Conservation (phyloP, 2,329 filamentous ascomycete species). For the Nemania serpens region DNA sequence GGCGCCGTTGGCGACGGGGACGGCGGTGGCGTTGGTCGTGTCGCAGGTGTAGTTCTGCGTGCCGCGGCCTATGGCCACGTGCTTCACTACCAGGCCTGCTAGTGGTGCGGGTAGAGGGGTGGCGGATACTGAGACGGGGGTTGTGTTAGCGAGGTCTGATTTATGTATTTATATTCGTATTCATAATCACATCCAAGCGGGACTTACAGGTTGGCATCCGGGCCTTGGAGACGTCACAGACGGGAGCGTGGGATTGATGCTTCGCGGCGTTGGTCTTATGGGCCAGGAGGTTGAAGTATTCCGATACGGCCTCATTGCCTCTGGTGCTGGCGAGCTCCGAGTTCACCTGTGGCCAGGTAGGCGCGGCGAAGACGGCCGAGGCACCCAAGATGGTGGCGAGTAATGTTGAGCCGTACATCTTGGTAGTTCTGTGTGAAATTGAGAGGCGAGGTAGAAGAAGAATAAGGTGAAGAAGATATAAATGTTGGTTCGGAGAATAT, state of each 20-base stretch:
- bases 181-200: background rate
- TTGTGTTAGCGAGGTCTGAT: conserved; percentile 37
- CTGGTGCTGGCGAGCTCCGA: conserved; percentile 46
- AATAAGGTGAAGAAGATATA: conserved; percentile 6
- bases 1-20: conserved; percentile 72
- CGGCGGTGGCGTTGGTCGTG: conserved; percentile 59
- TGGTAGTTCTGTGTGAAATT: conserved; percentile 26
- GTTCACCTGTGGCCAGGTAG: conserved; percentile 52
- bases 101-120: conserved; percentile 64
- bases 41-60: conserved; percentile 94
- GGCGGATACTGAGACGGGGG: conserved; percentile 48
- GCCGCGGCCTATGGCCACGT: conserved; percentile 85
- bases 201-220: conserved; percentile 54
- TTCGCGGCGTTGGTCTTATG: conserved; percentile 57
- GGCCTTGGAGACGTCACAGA: conserved; percentile 60
- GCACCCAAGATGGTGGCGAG: conserved; percentile 53
- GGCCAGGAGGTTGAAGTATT: conserved; percentile 66
- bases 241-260: conserved; percentile 46
- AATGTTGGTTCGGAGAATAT: conserved; percentile 18
- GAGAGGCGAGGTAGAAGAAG: conserved; percentile 6
- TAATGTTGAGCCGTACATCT: conserved; percentile 57
- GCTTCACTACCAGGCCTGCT: conserved; percentile 66
- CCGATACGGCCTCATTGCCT: conserved; percentile 54
- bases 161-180: background rate
- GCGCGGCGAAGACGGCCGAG: conserved; percentile 49